phyloP scores from a whole-genome alignment of 257 asterid genomes.

The Penstemon newberryi region DNA sequence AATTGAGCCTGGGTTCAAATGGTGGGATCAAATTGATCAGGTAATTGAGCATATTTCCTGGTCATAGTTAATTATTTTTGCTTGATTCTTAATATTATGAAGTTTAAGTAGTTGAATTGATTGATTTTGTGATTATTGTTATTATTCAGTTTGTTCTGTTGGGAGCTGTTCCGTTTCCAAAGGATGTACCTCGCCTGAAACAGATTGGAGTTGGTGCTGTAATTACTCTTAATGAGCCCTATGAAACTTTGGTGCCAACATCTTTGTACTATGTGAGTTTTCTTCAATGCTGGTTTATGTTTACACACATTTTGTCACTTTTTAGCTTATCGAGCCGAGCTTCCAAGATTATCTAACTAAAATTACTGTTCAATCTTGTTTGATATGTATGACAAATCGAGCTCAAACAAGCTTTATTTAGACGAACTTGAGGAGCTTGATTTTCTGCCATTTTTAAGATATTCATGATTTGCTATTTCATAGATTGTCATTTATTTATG shows the following conservation, averaged over 20 bases:
- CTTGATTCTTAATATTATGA: neutral
- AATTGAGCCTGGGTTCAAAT: conserved; percentile 76
- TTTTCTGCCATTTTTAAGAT: no score
- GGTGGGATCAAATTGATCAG: conserved; percentile 99
- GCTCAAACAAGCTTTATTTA: no score
- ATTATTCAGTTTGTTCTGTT: conserved; percentile 65
- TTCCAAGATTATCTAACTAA: no score
- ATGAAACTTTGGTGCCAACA: conserved; percentile 87
- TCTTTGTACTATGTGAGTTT: conserved; percentile 80
- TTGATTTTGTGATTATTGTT: conserved; percentile 13
- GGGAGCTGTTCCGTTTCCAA: conserved; percentile 96
- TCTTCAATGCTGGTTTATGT: neutral
- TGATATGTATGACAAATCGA: no score
- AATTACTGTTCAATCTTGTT: no score
- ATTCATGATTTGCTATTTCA: no score
- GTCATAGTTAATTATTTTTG: neutral
- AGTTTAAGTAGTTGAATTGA: neutral
- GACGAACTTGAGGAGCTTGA: no score
- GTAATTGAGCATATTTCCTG: conserved; percentile 27
- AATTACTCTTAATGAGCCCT: conserved; percentile 86
- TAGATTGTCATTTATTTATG: no score
- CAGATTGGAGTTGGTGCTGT: conserved; percentile 98
- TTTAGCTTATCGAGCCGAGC: no score
- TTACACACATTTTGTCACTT: no score
- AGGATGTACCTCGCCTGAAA: conserved; percentile 83